A percentile compares a stretch with the other conserved stretches of the same genome.
phyloP scores from a whole-genome alignment of 192 early-diverging fungal genomes.

The Backusella mclennaniae region DNA sequence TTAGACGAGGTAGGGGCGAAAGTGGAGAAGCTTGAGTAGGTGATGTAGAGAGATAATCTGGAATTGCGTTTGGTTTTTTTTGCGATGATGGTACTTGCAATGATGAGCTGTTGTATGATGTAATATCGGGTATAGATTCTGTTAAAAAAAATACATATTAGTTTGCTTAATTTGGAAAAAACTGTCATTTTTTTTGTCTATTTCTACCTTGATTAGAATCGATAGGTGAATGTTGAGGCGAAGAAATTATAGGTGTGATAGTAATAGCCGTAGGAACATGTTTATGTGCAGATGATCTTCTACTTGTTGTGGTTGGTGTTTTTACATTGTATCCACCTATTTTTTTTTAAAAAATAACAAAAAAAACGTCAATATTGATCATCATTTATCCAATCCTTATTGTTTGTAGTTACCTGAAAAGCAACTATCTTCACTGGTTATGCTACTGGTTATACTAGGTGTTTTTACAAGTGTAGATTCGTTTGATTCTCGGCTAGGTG shows the following conservation, averaged over 20 bases:
- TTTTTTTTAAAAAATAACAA: neutral
- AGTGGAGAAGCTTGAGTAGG: constrained; percentile 10
- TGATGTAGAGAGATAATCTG: neutral
- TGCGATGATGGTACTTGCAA: neutral
- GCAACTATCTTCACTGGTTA: constrained; percentile 7
- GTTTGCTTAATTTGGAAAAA: neutral
- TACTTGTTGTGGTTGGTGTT: neutral
- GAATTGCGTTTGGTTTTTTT: neutral
- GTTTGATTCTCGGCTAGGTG: neutral
- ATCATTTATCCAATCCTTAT: neutral
- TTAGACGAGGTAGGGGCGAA: constrained; percentile 3
- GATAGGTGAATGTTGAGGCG: neutral
- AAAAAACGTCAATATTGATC: neutral
- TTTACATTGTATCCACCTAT: neutral
- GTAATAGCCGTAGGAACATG: neutral
- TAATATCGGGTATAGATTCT: neutral
- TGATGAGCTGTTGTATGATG: neutral
- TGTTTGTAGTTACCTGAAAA: constrained; percentile 7
- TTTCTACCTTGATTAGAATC: neutral
- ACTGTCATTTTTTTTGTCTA: neutral
- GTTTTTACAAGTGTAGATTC: neutral
- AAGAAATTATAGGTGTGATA: neutral
- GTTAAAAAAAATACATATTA: neutral
- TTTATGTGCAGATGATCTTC: neutral
- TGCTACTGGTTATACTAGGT: constrained; percentile 22